Percentiles rank a stretch among this genome's conserved stretches.
phyloP scores from a whole-genome alignment of 345 rosid genomes.

The Syzygium aqueum region DNA sequence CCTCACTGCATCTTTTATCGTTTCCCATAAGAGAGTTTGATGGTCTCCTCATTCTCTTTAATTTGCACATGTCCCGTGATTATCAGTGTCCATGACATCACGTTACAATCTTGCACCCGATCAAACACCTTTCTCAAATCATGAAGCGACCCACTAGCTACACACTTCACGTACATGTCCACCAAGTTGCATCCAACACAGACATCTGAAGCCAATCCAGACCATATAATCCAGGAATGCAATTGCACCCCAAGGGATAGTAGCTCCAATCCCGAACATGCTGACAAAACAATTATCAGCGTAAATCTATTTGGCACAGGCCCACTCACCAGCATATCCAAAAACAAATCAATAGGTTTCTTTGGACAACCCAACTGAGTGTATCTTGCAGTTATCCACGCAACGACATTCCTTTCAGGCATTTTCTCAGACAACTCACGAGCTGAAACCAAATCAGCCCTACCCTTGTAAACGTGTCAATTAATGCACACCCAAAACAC shows the following conservation, averaged over 20 bases:
- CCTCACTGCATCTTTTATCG: too few species aligned
- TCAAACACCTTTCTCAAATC: not conserved
- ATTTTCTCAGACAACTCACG: too few species aligned
- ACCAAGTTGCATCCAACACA: not conserved
- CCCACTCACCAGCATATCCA: not conserved
- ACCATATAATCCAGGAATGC: not conserved
- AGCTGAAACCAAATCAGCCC: too few species aligned
- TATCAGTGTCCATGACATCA: not conserved
- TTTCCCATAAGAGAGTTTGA: too few species aligned
- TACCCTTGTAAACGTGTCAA: too few species aligned
- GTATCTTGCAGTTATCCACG: too few species aligned
- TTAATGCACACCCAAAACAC: constrained; percentile 46
- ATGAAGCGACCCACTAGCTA: not conserved
- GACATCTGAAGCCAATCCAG: not conserved
- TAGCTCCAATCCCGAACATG: not conserved
- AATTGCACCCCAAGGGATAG: not conserved
- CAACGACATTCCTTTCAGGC: too few species aligned
- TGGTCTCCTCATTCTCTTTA: not conserved
- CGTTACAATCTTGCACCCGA: not conserved
- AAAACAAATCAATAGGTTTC: not conserved
- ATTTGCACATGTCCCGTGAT: not conserved
- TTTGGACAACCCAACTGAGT: not conserved
- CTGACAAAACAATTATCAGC: not conserved
- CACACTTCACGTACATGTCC: not conserved
- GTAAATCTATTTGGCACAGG: not conserved